phyloP scores from a whole-genome alignment of 2,329 filamentous ascomycete genomes.

The Scedosporium aurantiacum region DNA sequence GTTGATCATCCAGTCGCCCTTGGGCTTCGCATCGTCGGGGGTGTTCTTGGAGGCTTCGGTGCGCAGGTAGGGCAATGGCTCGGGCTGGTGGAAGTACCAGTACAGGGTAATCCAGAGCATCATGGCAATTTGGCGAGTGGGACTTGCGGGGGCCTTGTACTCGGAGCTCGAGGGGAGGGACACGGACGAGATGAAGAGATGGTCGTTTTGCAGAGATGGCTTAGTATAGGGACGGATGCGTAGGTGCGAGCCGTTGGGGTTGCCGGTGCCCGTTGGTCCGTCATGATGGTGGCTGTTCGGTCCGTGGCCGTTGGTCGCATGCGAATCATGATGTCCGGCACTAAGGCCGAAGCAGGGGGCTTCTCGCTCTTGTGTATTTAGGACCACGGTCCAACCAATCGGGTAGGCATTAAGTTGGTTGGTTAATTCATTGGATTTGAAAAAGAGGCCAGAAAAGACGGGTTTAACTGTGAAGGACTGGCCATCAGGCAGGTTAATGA shows the following conservation, averaged over 20 bases:
- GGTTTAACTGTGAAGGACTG: conserved; percentile 71
- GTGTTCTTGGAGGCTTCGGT: conserved; percentile 55
- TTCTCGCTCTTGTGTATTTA: conserved; percentile 53
- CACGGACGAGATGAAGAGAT: conserved; percentile 83
- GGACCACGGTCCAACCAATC: conserved; percentile 79
- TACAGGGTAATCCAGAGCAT: conserved; percentile 91
- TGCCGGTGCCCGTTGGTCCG: conserved; percentile 17
- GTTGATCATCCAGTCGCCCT: conserved; percentile 76
- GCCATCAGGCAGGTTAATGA: conserved; percentile 74
- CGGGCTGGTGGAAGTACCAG: conserved; percentile 92
- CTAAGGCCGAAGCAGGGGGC: background rate
- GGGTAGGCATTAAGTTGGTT: conserved; percentile 62
- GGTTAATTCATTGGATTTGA: conserved; percentile 71
- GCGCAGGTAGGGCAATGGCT: conserved; percentile 53
- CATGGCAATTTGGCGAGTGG: conserved; percentile 85
- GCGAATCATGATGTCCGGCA: background rate
- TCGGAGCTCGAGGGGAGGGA: conserved; percentile 72
- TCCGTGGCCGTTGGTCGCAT: conserved; percentile 3
- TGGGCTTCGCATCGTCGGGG: conserved; percentile 58
- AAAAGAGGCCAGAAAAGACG: conserved; percentile 84
- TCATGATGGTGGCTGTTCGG: conserved; percentile 6
- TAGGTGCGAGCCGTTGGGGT: conserved; percentile 16
- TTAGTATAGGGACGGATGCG: conserved; percentile 40
- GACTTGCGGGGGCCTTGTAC: conserved; percentile 68
- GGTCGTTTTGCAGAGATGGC: conserved; percentile 70